Evolutionary conservation across 495 filamentous ascomycete genomes (phyloP), one percentile per base, ranked within the genome.

Genomic region (Talaromyces thailandensis): DNA sequence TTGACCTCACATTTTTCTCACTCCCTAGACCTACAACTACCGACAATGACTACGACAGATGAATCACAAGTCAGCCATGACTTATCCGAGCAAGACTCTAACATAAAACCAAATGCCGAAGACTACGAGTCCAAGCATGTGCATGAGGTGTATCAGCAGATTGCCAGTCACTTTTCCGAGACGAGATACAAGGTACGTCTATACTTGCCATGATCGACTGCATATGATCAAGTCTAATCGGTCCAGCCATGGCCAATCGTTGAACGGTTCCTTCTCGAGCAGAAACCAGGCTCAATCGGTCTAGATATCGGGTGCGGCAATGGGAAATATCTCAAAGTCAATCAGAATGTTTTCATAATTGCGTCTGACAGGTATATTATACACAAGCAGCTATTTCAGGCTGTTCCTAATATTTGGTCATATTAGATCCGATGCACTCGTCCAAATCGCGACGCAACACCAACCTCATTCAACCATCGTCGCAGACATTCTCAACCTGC

Each of bases 251-350:
- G 94, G 94, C 94, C 94, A 23, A 88, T 95, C 68, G 89, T 97
- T 55, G 86, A 92, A 67, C 73, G 75, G 48, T 98, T 97, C 72
- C 83, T 98, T 45, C 74, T 74, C 45, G 74, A 77, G n/a, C 78
- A 89, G 31, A 71, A 79, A 5, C 78, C 83, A 26, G 93, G 92
- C 16, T 81, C 90, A n/a, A 75, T 98, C 35, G 94, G 94, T 7
- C 77, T 97, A 24, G 94, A 98, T 73, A 82, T 97, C 63, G 81
- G 81, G 53, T 98, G 94, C 75, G 94, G 94, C 58, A 98, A 98
- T 77, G 94, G 94, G 65, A 98, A 98, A 78, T 96, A 98, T 69
- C 76, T 98, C 53, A 74, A 81, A 45, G 89, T 95, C 40, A 96
- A 94, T 72, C 81, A 75, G 21, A 78, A 86, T 65, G 75, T 97